Percentiles rank a stretch among this genome's conserved stretches.
phyloP scores from a whole-genome alignment of 371 early-diverging fungal genomes.

The Vairimorpha apis region DNA sequence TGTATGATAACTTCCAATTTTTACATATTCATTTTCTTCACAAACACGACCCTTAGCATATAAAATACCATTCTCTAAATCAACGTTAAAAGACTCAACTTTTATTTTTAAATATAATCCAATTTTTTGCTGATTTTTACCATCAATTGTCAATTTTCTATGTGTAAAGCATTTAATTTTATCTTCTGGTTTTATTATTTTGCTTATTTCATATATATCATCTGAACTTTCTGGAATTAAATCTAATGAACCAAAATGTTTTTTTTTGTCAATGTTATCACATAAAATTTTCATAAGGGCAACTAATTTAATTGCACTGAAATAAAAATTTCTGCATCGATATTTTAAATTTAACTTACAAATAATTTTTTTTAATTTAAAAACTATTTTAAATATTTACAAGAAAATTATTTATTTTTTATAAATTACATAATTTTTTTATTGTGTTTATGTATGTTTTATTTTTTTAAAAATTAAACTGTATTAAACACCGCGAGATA shows the following conservation, averaged over 20 bases:
- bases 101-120: constrained; percentile 52
- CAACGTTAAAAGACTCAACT: constrained; percentile 49
- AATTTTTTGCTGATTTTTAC: constrained; percentile 52
- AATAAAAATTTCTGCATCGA: too few species aligned
- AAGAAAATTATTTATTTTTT: too few species aligned
- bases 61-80: constrained; percentile 55
- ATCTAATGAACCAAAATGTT: constrained; percentile 17
- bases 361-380: too few species aligned
- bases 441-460: too few species aligned
- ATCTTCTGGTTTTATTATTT: constrained; percentile 54
- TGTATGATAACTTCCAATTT: constrained; percentile 59
- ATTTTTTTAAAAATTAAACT: too few species aligned
- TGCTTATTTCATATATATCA: constrained; percentile 59
- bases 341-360: too few species aligned
- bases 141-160: constrained; percentile 56
- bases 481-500: too few species aligned
- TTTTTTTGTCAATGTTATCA: constrained; percentile 36
- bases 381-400: too few species aligned
- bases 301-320: too few species aligned
- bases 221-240: constrained; percentile 55
- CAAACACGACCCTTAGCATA: constrained; percentile 59
- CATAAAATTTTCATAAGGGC: constrained; percentile 49
- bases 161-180: constrained; percentile 51
- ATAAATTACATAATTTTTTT: too few species aligned
- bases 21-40: constrained; percentile 58